Evolutionary conservation across 331 rosid species (phyloP).

Genomic region (Quercus tomentella): DNA sequence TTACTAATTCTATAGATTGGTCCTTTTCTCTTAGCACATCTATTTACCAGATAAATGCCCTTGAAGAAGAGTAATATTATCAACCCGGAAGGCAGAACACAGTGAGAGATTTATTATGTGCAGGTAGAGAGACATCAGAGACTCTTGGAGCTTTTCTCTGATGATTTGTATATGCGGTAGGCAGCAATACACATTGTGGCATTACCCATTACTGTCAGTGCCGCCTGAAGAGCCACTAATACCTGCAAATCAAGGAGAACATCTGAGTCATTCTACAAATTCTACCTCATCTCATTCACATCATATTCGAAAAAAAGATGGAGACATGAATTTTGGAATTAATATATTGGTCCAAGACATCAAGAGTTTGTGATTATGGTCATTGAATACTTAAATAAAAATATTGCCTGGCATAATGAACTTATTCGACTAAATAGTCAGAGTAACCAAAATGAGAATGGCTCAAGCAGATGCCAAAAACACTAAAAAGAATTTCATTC

Average conservation of each 20-base stretch:
- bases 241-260: slow-evolving; percentile 54
- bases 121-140: slow-evolving; percentile 23
- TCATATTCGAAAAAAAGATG: slow-evolving; percentile 5
- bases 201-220: slow-evolving; percentile 81
- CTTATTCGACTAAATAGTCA: neutral
- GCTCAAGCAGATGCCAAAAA: neutral
- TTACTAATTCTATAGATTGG: neutral
- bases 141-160: slow-evolving; percentile 54
- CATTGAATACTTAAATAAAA: neutral
- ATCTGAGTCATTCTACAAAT: slow-evolving; percentile 8
- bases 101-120: slow-evolving; percentile 6
- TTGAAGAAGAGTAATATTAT: slow-evolving; percentile 8
- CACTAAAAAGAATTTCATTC: neutral
- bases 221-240: slow-evolving; percentile 94
- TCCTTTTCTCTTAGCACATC: neutral
- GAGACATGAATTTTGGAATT: neutral
- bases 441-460: neutral
- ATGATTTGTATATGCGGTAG: slow-evolving; percentile 72
- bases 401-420: neutral
- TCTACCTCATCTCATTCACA: slow-evolving; percentile 11
- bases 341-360: neutral
- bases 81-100: slow-evolving; percentile 17
- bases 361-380: neutral
- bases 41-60: neutral
- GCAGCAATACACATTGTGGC: slow-evolving; percentile 91